Evolutionary conservation across 306 rosid genomes (phyloP).

Genomic region (Quercus variabilis): DNA sequence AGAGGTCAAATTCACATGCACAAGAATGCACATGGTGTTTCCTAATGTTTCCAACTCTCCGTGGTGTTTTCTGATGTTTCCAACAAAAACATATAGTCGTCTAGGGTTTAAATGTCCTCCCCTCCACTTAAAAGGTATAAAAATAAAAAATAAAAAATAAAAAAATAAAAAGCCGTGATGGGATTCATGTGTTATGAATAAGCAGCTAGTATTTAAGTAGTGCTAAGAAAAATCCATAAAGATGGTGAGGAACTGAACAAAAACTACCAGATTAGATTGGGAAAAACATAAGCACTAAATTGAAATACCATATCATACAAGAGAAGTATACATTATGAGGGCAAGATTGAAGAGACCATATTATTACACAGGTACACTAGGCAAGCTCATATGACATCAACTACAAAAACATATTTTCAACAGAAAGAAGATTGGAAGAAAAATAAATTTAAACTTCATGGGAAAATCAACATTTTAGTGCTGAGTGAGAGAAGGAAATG

Average conservation of each 20-base stretch:
- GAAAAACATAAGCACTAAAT: slow-evolving; percentile 13
- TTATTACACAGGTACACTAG: slow-evolving; percentile 38
- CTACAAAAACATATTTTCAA: slow-evolving; percentile 18
- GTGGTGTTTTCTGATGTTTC: no score
- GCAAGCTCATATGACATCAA: slow-evolving; percentile 28
- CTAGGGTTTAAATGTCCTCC: no score
- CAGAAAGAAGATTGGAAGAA: slow-evolving; percentile 13
- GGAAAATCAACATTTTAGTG: slow-evolving; percentile 33
- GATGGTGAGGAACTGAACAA: not conserved
- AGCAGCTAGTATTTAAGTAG: no score
- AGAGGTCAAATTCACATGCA: no score
- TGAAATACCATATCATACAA: slow-evolving; percentile 41
- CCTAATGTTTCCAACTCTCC: no score
- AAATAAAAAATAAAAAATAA: no score
- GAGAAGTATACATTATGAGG: slow-evolving; percentile 36
- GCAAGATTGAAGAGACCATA: slow-evolving; percentile 15
- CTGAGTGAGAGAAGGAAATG: slow-evolving; percentile 81
- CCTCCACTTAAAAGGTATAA: no score
- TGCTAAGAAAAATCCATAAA: not conserved
- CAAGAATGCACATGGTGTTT: no score
- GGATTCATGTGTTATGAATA: no score
- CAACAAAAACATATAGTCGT: no score
- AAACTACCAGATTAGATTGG: not conserved
- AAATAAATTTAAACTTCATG: not conserved
- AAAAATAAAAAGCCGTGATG: no score